phyloP scores from a whole-genome alignment of 306 rosid genomes.

The Lagenaria siceraria region DNA sequence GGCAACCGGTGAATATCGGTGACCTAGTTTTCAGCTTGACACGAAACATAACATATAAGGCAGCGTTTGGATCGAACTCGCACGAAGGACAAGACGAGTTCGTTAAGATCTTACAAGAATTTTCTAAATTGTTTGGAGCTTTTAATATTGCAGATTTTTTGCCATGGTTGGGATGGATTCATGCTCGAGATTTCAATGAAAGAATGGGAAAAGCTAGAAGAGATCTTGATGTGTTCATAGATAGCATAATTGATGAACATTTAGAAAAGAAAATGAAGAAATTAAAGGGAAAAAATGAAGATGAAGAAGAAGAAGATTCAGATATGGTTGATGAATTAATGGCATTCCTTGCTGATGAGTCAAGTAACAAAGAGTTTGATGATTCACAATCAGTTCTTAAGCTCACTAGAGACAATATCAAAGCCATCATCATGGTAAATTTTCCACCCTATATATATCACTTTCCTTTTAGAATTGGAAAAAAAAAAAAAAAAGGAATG shows the following conservation, averaged over 20 bases:
- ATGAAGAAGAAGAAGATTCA: not conserved
- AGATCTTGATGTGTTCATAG: slow-evolving; percentile 13
- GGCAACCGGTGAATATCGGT: slow-evolving; percentile 5
- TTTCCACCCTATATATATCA: too few relatives aligned
- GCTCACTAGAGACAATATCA: slow-evolving; percentile 21
- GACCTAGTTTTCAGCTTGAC: slow-evolving; percentile 17
- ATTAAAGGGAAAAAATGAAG: not conserved
- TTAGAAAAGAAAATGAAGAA: slow-evolving; percentile 6
- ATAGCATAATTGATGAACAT: slow-evolving; percentile 20
- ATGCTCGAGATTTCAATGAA: slow-evolving; percentile 4
- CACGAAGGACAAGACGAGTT: slow-evolving; percentile 20
- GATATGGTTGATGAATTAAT: slow-evolving; percentile 26
- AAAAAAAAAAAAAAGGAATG: too few relatives aligned
- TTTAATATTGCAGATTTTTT: slow-evolving; percentile 22
- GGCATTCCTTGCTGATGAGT: slow-evolving; percentile 7
- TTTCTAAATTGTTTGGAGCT: slow-evolving; percentile 22
- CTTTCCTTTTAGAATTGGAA: too few relatives aligned
- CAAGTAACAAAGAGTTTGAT: not conserved
- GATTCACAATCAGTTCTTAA: slow-evolving; percentile 4
- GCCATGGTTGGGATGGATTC: slow-evolving; percentile 24
- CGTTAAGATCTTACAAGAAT: slow-evolving; percentile 18
- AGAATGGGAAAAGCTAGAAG: slow-evolving; percentile 17
- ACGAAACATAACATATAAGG: slow-evolving; percentile 16
- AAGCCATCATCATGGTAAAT: slow-evolving; percentile 22
- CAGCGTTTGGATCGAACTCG: slow-evolving; percentile 20